Percentiles rank a stretch among this genome's conserved stretches.
Evolutionary conservation across 1,284 basidiomycete genomes (phyloP).

Genomic region (Porogramme epimiltina): DNA sequence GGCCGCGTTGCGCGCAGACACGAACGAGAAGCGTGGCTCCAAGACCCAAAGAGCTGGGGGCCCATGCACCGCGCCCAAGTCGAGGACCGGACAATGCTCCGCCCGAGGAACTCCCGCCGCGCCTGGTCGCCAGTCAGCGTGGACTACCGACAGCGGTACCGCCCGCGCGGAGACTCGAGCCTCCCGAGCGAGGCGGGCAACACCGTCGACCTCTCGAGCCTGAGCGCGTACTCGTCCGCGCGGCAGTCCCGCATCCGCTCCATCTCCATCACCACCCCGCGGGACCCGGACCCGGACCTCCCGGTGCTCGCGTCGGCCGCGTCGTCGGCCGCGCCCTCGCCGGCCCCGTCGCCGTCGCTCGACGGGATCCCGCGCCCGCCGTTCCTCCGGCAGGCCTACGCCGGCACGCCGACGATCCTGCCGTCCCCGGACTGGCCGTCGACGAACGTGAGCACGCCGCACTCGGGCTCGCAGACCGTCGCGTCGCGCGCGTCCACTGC

Average conservation of each 20-base stretch:
- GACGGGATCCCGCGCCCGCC: constrained; percentile 8
- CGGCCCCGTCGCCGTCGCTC: constrained; percentile 8
- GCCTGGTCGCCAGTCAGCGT: constrained; percentile 27
- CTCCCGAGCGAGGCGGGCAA: constrained; percentile 10
- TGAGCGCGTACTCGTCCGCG: constrained; percentile 2
- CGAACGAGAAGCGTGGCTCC: constrained; percentile 58
- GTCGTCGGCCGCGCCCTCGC: constrained; percentile 2
- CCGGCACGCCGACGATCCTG: constrained; percentile 19
- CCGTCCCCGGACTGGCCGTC: constrained; percentile 22
- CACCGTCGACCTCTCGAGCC: constrained; percentile 6
- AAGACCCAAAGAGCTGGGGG: constrained; percentile 49
- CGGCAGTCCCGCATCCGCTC: constrained; percentile 16
- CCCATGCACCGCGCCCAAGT: constrained; percentile 30
- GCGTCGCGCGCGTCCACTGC: constrained; percentile 3
- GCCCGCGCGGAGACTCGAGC: constrained; percentile 13
- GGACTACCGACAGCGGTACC: constrained; percentile 18
- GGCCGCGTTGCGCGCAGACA: constrained; percentile 63
- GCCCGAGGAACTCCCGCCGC: constrained; percentile 21
- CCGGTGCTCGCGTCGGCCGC: constrained; percentile 17
- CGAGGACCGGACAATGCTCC: constrained; percentile 25
- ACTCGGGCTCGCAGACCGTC: constrained; percentile 13
- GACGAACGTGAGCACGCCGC: constrained; percentile 14
- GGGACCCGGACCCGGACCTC: constrained; percentile 11
- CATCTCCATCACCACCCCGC: constrained; percentile 7
- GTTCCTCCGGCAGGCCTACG: neutral